A percentile compares a stretch with the other conserved stretches of the same genome.
phyloP scores from a whole-genome alignment of 176 grass and related monocot species.

The Triticum monococcum region DNA sequence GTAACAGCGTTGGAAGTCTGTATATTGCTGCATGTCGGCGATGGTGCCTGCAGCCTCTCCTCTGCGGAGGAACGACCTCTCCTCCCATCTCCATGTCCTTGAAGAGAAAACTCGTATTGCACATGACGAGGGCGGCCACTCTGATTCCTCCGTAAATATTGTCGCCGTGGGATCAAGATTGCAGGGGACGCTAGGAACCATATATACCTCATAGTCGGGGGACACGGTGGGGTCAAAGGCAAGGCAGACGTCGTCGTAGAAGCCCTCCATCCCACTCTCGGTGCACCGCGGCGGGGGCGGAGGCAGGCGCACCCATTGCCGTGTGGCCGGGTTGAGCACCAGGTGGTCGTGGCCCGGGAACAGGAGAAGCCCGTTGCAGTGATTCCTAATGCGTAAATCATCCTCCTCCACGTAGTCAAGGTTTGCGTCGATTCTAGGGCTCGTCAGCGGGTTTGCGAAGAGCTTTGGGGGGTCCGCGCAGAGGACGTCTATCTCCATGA shows the following conservation, averaged over 20 bases:
- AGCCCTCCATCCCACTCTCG: background rate
- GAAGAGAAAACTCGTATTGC: background rate
- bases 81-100: background rate
- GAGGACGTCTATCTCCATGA: no score
- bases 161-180: background rate
- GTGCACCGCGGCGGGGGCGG: background rate
- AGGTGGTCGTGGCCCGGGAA: background rate
- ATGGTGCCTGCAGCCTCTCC: background rate
- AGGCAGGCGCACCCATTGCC: background rate
- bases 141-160: background rate
- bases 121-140: background rate
- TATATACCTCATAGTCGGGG: background rate
- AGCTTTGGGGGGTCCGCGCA: no score
- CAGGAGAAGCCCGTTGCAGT: background rate
- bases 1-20: fast-evolving
- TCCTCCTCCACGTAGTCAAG: background rate
- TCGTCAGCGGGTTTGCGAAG: no score
- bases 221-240: background rate
- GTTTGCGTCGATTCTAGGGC: background rate
- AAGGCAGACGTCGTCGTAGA: background rate
- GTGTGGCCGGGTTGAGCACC: background rate
- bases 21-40: background rate
- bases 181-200: background rate
- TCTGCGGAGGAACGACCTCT: background rate
- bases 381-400: background rate